These are phyloP conservation scores for Geotrichum restrictum DNA, from an alignment of 1,139 yeast species.

Conservation along the genomic window DNA sequence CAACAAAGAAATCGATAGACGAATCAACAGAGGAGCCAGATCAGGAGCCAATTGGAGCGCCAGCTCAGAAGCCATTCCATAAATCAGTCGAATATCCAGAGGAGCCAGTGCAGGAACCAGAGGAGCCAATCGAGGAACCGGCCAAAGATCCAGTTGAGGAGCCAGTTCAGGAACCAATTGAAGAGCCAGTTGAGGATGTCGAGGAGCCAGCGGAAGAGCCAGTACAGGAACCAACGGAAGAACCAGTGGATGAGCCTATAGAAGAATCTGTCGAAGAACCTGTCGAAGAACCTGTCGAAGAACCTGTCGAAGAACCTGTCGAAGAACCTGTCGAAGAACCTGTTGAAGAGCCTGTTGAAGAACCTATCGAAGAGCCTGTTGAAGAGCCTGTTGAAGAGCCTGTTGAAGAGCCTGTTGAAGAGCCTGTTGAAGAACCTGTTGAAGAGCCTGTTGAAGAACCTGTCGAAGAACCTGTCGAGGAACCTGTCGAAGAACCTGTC, in stretches of 20 bases:
- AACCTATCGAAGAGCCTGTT: background rate
- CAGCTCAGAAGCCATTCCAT: background rate
- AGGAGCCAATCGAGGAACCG: conserved; percentile 4
- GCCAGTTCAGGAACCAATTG: background rate
- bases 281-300: background rate
- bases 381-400: conserved; percentile 6
- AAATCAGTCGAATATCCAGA: background rate
- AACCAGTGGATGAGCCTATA: background rate
- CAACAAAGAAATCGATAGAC: background rate
- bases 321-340: conserved; percentile 3
- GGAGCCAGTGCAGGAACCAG: conserved; percentile 1
- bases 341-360: conserved; percentile 3
- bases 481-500: conserved; percentile 8
- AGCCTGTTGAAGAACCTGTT: conserved; percentile 6
- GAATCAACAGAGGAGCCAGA: background rate
- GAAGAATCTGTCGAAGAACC: background rate
- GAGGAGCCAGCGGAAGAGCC: conserved; percentile 4
- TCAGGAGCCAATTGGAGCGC: too few relatives aligned
- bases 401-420: conserved; percentile 1
- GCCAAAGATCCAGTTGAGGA: background rate
- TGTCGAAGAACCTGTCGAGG: background rate
- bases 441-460: conserved; percentile 7
- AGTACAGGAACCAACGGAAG: background rate
- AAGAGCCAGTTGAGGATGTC: background rate
- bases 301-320: background rate